Evolutionary conservation across 768 basidiomycete genomes (phyloP).

Genomic region (Trametes villosa): DNA sequence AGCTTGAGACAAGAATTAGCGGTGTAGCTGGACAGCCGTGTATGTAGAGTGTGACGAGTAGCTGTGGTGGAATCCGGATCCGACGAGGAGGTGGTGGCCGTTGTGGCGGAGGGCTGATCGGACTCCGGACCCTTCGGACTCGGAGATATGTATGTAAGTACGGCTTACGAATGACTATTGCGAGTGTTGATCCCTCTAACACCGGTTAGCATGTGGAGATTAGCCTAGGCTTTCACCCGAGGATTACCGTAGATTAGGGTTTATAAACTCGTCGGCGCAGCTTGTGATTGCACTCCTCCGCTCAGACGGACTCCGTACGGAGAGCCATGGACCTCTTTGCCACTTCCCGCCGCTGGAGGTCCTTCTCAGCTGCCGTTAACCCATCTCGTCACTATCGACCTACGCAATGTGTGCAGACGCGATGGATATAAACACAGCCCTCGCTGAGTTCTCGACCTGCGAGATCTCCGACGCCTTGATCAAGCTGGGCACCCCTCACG

Average conservation of each 20-base stretch:
- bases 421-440: slow-evolving; percentile 14
- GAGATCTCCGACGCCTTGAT: slow-evolving; percentile 90
- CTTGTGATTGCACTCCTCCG: slow-evolving; percentile 8
- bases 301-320: neutral
- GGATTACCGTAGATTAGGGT: too few species aligned
- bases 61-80: too few species aligned
- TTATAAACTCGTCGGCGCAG: too few species aligned
- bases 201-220: too few species aligned
- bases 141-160: too few species aligned
- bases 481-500: slow-evolving; percentile 71
- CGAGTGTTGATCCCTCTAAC: too few species aligned
- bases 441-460: slow-evolving; percentile 64
- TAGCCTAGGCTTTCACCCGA: too few species aligned
- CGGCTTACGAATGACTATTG: too few species aligned
- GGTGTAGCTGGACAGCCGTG: neutral
- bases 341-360: neutral
- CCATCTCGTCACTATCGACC: neutral
- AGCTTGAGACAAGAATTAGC: neutral
- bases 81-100: too few species aligned
- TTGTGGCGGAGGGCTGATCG: too few species aligned
- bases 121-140: too few species aligned
- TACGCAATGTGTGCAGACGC: slow-evolving; percentile 28
- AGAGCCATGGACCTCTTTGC: neutral
- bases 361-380: neutral
- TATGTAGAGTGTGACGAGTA: too few species aligned